These are phyloP conservation scores for Syzygium syzygioides DNA, from an alignment of 441 rosid genomes.

Conservation along the genomic window DNA sequence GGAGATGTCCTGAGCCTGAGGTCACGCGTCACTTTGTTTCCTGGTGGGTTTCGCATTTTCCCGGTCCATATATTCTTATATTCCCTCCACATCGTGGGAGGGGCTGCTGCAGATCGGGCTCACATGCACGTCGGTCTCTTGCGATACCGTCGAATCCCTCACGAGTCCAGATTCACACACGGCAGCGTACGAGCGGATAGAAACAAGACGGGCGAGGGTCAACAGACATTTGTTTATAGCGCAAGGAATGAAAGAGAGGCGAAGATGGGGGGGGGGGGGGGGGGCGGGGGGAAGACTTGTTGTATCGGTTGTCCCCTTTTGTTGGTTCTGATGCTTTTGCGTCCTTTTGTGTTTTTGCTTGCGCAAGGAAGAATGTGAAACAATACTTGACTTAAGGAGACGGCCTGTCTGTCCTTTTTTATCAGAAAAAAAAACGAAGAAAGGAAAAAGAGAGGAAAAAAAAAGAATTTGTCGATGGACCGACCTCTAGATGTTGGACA, in stretches of 20 bases:
- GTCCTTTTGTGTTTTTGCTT: neutral
- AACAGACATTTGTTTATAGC: neutral
- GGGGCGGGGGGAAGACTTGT: neutral
- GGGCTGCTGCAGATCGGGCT: neutral
- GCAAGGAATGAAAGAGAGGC: neutral
- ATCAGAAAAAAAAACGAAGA: rapidly evolving
- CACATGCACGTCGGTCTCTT: neutral
- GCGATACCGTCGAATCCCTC: neutral
- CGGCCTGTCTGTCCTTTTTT: neutral
- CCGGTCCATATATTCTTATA: neutral
- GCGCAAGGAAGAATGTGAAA: neutral
- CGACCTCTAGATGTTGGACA: neutral
- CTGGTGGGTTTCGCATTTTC: neutral
- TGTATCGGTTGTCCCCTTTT: neutral
- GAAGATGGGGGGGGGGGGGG: neutral
- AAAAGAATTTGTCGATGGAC: neutral
- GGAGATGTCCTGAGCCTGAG: neutral
- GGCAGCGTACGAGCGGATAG: neutral
- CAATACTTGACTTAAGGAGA: neutral
- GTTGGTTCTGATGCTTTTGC: neutral
- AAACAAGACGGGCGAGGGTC: neutral
- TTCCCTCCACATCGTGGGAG: neutral
- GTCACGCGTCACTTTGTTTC: neutral
- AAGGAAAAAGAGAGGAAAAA: rapidly evolving
- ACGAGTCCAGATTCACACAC: neutral